Evolutionary conservation across 1,139 yeast genomes (phyloP).

Genomic region (Hemisphaericaspora lyxosophila): DNA sequence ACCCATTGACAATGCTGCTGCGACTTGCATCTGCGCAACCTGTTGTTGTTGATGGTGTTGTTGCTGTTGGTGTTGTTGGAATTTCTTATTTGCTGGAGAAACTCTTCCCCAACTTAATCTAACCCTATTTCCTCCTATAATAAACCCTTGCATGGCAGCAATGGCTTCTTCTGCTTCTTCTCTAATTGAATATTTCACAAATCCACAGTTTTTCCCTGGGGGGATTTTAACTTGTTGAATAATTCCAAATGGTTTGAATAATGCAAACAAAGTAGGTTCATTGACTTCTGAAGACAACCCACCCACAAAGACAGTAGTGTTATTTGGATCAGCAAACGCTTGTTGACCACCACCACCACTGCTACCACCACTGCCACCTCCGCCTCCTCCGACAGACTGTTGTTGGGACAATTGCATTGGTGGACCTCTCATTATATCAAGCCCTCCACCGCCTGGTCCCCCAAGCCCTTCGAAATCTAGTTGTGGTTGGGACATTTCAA

Average conservation of each 20-base stretch:
- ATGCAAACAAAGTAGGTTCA: conserved; percentile 70
- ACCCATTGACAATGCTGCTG: conserved; percentile 38
- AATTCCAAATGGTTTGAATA: conserved; percentile 82
- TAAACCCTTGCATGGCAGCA: conserved; percentile 88
- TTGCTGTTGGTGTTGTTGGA: conserved; percentile 35
- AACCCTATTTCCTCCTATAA: conserved; percentile 82
- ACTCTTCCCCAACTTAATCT: conserved; percentile 88
- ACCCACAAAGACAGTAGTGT: conserved; percentile 94
- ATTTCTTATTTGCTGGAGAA: conserved; percentile 33
- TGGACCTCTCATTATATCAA: not conserved
- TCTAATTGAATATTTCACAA: conserved; percentile 76
- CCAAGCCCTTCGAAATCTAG: not conserved
- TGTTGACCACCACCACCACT: conserved; percentile 20
- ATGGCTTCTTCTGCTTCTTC: conserved; percentile 90
- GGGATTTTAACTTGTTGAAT: conserved; percentile 87
- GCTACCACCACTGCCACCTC: not conserved
- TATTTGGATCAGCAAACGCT: conserved; percentile 68
- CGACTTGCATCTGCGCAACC: conserved; percentile 37
- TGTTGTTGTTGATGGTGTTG: conserved; percentile 21
- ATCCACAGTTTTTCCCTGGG: conserved; percentile 91
- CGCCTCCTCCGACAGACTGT: not conserved
- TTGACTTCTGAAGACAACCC: conserved; percentile 76
- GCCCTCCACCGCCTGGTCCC: not conserved
- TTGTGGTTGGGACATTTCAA: conserved; percentile 5
- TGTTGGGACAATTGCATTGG: not conserved